These are phyloP conservation scores for Chamaecyparis obtusa DNA, from an alignment of 75 land plant genomes.

Conservation along the genomic window DNA sequence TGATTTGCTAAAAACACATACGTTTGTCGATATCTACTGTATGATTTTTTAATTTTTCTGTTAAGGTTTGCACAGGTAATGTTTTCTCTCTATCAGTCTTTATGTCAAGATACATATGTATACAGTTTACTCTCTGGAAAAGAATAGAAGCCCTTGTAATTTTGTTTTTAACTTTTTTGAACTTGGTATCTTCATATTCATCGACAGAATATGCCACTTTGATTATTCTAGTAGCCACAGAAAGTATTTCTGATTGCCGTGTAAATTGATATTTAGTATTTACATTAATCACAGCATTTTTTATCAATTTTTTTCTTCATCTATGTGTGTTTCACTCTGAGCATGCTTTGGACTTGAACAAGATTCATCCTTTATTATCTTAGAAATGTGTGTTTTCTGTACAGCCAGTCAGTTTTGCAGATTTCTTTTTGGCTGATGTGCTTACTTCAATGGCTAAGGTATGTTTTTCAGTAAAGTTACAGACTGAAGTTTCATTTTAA, in stretches of 20 bases:
- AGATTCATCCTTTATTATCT: background rate
- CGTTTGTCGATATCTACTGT: background rate
- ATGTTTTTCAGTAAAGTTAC: slow-evolving; percentile 18
- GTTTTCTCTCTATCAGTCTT: background rate
- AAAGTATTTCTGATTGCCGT: background rate
- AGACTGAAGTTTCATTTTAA: background rate
- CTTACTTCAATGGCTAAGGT: slow-evolving; percentile 99
- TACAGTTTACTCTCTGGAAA: background rate
- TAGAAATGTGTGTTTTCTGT: background rate
- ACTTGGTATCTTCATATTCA: background rate
- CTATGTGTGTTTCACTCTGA: slow-evolving; percentile 14
- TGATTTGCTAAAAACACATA: background rate
- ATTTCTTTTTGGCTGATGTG: slow-evolving; percentile 98
- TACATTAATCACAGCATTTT: background rate
- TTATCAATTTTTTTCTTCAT: background rate
- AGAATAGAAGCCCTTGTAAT: background rate
- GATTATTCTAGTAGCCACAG: background rate
- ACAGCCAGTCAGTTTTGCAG: slow-evolving; percentile 96
- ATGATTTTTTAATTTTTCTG: background rate
- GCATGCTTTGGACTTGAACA: background rate
- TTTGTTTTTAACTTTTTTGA: background rate
- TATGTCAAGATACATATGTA: background rate
- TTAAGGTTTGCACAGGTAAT: background rate
- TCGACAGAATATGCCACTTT: background rate
- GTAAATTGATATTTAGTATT: background rate